These are phyloP conservation scores for Penicillium sp. DNA, from an alignment of 2,329 filamentous ascomycete species.

Conservation along the genomic window DNA sequence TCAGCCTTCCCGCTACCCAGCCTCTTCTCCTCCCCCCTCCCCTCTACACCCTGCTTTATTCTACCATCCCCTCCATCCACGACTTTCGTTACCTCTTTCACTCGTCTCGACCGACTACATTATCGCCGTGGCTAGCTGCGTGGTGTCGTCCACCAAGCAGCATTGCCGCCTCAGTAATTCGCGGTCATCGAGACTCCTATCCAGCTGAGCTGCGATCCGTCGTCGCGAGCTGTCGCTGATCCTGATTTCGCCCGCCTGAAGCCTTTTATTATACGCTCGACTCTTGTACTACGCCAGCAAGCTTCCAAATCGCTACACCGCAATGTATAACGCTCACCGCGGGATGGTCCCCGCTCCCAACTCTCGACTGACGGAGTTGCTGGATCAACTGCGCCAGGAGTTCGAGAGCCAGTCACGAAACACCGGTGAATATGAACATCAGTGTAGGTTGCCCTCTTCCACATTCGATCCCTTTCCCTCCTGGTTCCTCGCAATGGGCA, in stretches of 20 bases:
- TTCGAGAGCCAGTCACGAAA: constrained; percentile 84
- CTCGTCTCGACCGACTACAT: background rate
- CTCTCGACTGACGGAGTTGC: constrained; percentile 82
- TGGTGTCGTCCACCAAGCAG: constrained; percentile 30
- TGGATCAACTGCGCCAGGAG: constrained; percentile 88
- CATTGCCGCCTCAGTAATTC: constrained; percentile 26
- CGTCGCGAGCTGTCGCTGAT: constrained; percentile 21
- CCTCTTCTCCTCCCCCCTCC: constrained; percentile 14
- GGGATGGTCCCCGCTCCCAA: constrained; percentile 74
- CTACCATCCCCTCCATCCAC: background rate
- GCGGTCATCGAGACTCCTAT: constrained; percentile 9
- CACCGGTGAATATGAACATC: constrained; percentile 86
- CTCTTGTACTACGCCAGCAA: constrained; percentile 1
- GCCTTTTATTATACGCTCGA: background rate
- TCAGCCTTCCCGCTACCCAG: constrained; percentile 29
- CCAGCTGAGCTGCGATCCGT: constrained; percentile 12
- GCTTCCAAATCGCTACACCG: constrained; percentile 19
- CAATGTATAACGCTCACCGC: constrained; percentile 87
- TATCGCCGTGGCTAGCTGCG: constrained; percentile 28
- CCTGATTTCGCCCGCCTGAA: background rate
- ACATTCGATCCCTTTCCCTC: background rate
- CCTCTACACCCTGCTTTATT: constrained; percentile 6
- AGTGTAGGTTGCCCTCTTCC: constrained; percentile 68
- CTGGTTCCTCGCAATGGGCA: constrained; percentile 3
- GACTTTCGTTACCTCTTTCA: background rate